Percentiles rank a stretch among this genome's conserved stretches.
Conservation (phyloP, 306 rosid species). For the Sicyos baderoa region DNA sequence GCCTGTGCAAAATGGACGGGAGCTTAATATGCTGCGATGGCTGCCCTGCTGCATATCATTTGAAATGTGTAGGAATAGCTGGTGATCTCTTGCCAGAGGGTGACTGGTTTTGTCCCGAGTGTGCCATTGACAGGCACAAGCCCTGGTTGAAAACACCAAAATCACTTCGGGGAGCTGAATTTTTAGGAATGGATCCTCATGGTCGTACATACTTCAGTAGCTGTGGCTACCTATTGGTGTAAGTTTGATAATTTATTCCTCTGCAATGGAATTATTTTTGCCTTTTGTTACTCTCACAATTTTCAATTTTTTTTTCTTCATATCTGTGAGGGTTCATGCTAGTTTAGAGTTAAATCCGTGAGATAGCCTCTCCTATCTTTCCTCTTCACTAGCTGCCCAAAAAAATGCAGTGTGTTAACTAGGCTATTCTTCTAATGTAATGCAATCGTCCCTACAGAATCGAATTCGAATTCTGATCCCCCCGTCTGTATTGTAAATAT, state of each 20-base stretch:
- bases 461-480: too few species aligned
- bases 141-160: constrained; percentile 60
- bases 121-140: constrained; percentile 50
- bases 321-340: too few species aligned
- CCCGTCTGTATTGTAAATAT: too few species aligned
- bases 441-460: too few species aligned
- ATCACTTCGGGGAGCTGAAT: constrained; percentile 84
- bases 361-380: too few species aligned
- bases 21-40: constrained; percentile 97
- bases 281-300: constrained; percentile 2
- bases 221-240: constrained; percentile 89
- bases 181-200: constrained; percentile 71
- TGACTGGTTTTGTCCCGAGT: constrained; percentile 99
- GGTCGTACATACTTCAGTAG: constrained; percentile 73
- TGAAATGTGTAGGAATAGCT: constrained; percentile 73
- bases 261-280: not conserved
- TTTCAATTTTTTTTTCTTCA: not conserved
- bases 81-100: constrained; percentile 80
- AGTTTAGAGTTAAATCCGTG: too few species aligned
- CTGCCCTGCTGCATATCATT: constrained; percentile 97
- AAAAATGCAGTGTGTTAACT: too few species aligned
- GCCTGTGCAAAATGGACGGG: constrained; percentile 98
- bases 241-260: constrained; percentile 33
- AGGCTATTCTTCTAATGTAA: too few species aligned
- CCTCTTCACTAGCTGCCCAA: too few species aligned